These are phyloP conservation scores for Phalaenopsis hybrid DNA, from an alignment of 116 monocot species.

Conservation along the genomic window DNA sequence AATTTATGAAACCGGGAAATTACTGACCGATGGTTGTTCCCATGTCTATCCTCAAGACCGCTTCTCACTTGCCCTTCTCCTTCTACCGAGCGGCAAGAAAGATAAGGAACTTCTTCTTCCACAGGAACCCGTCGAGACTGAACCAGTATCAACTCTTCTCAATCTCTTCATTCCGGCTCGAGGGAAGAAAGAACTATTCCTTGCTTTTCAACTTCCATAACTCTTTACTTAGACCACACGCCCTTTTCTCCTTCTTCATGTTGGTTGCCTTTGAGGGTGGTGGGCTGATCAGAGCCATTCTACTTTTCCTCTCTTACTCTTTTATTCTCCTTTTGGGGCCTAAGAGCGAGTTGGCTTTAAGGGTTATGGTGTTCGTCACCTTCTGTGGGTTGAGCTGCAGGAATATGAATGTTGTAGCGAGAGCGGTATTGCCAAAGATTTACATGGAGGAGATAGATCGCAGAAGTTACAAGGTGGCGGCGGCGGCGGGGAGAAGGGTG, in stretches of 20 bases:
- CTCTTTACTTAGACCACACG: slow-evolving; percentile 26
- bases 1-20: too few relatives aligned
- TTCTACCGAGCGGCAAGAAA: background rate
- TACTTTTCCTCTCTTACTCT: slow-evolving; percentile 51
- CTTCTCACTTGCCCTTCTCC: background rate
- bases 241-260: slow-evolving; percentile 84
- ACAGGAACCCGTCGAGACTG: background rate
- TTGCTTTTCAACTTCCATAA: slow-evolving; percentile 39
- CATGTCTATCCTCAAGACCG: background rate
- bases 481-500: slow-evolving; percentile 30
- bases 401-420: slow-evolving; percentile 42
- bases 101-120: slow-evolving; percentile 1
- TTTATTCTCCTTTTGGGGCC: slow-evolving; percentile 27
- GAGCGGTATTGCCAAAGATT: slow-evolving; percentile 73
- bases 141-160: background rate
- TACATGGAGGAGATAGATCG: slow-evolving; percentile 47
- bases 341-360: slow-evolving; percentile 18
- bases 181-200: background rate
- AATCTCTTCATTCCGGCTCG: background rate
- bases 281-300: slow-evolving; percentile 41
- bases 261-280: slow-evolving; percentile 81
- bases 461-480: slow-evolving; percentile 27
- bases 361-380: slow-evolving; percentile 57
- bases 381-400: slow-evolving; percentile 53
- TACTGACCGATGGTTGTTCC: background rate